phyloP scores from a whole-genome alignment of 148 eudicot genomes.

The Chenopodium formosanum region DNA sequence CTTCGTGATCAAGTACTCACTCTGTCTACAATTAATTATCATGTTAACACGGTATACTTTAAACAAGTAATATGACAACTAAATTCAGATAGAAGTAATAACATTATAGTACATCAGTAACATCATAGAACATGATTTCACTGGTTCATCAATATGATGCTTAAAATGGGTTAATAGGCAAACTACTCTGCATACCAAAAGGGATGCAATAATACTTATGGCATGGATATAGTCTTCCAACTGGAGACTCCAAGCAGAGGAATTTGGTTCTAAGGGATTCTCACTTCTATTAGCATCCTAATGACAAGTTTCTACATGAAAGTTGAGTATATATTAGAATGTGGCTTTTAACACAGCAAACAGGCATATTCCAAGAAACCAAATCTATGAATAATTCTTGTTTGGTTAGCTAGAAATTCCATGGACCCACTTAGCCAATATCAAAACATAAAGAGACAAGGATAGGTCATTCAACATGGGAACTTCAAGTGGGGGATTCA shows the following conservation, averaged over 20 bases:
- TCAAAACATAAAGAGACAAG: slow-evolving; percentile 32
- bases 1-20: background rate
- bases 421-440: slow-evolving; percentile 25
- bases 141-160: too few relatives aligned
- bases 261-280: background rate
- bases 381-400: slow-evolving; percentile 20
- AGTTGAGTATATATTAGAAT: background rate
- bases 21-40: background rate
- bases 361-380: slow-evolving; percentile 25
- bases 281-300: background rate
- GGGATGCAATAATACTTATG: background rate
- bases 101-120: too few relatives aligned
- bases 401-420: slow-evolving; percentile 6
- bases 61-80: too few relatives aligned
- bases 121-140: background rate
- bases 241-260: background rate
- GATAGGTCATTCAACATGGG: slow-evolving; percentile 38
- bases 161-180: too few relatives aligned
- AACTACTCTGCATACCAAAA: background rate
- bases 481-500: slow-evolving; percentile 36
- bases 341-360: slow-evolving; percentile 9
- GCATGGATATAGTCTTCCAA: background rate
- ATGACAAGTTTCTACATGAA: background rate
- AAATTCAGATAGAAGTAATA: background rate
- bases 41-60: too few relatives aligned